Base-by-base conservation (phyloP, 2,329 filamentous ascomycete species). In the Nothophoma quercina region DNA sequence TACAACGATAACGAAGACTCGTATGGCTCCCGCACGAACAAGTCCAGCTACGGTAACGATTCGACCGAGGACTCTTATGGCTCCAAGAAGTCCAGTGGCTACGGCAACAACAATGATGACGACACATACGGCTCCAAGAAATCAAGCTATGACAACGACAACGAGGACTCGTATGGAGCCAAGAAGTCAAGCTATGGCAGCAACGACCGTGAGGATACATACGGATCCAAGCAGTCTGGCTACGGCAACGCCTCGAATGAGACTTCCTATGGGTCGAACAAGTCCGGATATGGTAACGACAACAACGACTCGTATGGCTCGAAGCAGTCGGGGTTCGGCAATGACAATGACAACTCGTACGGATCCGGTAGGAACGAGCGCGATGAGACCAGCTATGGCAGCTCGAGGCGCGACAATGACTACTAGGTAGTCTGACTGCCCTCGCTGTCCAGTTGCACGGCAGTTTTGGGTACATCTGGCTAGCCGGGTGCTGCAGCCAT, bases 371-470 rank as follows among this genome's bases (percentile, higher is more conserved):
- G 12, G 22, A 45, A 35, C 13, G 42, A 36, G 16, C 32, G 32
- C 13, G 42, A 48, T 19, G 36, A 34, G 13, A 28, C 45, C 10
- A 35, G 33, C 35, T 46, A 46, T 9, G 44, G 35, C 5, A n/a
- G 47, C 29, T 51, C 48, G 18, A 45, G 18, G 41, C 48, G 48
- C 35, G 48, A 51, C 9, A 51, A 45, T 7, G 48, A 51, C 10
- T 51, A 51, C 29, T 51, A 51, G 33, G n/a, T n/a, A n/a, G n/a
- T n/a, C n/a, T n/a, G n/a, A n/a, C n/a, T n/a, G n/a, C n/a, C n/a
- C n/a, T n/a, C n/a, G n/a, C n/a, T n/a, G n/a, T n/a, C n/a, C n/a
- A n/a, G n/a, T n/a, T n/a, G n/a, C n/a, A n/a, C n/a, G n/a, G n/a
- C n/a, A n/a, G n/a, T n/a, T n/a, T n/a, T n/a, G n/a, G n/a, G n/a